A percentile compares a stretch with the other conserved stretches of the same genome.
These are phyloP conservation scores for Tirmania nivea DNA, from an alignment of 495 filamentous ascomycete genomes.

Conservation along the genomic window DNA sequence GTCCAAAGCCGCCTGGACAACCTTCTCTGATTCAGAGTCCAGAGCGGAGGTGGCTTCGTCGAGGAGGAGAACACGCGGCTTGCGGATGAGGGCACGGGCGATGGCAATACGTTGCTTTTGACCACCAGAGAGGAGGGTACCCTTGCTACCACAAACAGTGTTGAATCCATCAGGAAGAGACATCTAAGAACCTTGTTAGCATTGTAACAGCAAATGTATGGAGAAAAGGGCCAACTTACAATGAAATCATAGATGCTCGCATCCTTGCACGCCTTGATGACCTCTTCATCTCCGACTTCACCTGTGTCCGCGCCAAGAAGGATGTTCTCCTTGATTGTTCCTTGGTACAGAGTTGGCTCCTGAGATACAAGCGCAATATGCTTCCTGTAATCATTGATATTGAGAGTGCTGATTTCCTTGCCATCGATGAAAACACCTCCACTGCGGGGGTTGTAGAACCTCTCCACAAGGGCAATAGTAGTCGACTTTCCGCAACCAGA, in stretches of 20 bases:
- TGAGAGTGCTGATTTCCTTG: slow-evolving; percentile 48
- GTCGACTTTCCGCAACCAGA: slow-evolving; percentile 73
- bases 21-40: slow-evolving; percentile 62
- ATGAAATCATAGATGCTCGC: slow-evolving; percentile 91
- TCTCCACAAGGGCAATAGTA: slow-evolving; percentile 56
- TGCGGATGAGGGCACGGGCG: slow-evolving; percentile 48
- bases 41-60: slow-evolving; percentile 70
- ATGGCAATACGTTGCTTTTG: slow-evolving; percentile 68
- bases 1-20: slow-evolving; percentile 63
- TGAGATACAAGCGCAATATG: slow-evolving; percentile 65
- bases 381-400: slow-evolving; percentile 55
- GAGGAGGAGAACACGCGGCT: slow-evolving; percentile 48
- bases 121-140: slow-evolving; percentile 56
- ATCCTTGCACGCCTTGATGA: slow-evolving; percentile 58
- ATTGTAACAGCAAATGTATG: not conserved
- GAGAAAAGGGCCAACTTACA: slow-evolving; percentile 33
- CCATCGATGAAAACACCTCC: slow-evolving; percentile 55
- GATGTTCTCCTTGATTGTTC: slow-evolving; percentile 66
- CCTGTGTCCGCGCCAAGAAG: slow-evolving; percentile 39
- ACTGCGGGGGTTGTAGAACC: slow-evolving; percentile 64
- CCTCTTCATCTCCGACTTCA: slow-evolving; percentile 42
- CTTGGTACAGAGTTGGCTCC: slow-evolving; percentile 72
- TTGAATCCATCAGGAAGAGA: slow-evolving; percentile 41
- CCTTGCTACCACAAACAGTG: slow-evolving; percentile 57
- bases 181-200: slow-evolving; percentile 13